Evolutionary conservation across 2,329 filamentous ascomycete genomes (phyloP).

Genomic region (Geoglossum cookeanum): DNA sequence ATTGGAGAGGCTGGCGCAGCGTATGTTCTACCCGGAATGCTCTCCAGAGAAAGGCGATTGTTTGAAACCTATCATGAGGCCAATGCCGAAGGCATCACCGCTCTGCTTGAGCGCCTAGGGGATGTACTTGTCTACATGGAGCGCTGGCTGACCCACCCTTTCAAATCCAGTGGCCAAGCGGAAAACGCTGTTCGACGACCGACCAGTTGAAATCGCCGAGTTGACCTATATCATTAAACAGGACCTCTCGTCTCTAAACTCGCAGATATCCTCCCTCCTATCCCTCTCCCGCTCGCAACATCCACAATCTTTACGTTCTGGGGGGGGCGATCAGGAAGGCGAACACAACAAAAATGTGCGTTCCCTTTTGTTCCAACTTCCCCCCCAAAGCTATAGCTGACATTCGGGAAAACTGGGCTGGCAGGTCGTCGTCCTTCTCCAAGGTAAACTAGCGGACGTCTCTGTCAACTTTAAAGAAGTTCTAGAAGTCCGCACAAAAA

Average conservation of each 20-base stretch:
- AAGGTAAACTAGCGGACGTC: slow-evolving; percentile 82
- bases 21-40: slow-evolving; percentile 26
- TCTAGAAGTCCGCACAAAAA: slow-evolving; percentile 87
- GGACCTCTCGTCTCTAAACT: slow-evolving; percentile 69
- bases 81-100: not conserved
- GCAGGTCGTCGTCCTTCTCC: slow-evolving; percentile 61
- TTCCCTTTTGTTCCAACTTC: slow-evolving; percentile 5
- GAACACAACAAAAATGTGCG: slow-evolving; percentile 88
- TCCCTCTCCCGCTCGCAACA: slow-evolving; percentile 58
- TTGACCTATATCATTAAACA: slow-evolving; percentile 97
- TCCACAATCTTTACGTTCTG: slow-evolving; percentile 33
- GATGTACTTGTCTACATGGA: not conserved
- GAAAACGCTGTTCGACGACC: slow-evolving; percentile 93
- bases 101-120: not conserved
- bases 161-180: slow-evolving; percentile 52
- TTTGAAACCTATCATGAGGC: not conserved
- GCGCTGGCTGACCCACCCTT: not conserved
- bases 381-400: not conserved
- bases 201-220: slow-evolving; percentile 90
- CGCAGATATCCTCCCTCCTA: slow-evolving; percentile 73
- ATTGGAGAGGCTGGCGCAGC: slow-evolving; percentile 75
- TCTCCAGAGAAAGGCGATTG: not conserved
- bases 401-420: not conserved
- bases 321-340: slow-evolving; percentile 51
- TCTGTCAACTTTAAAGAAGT: slow-evolving; percentile 95